Evolutionary conservation across 208 protist species (phyloP), one percentile per base, ranked within the genome.

Genomic region (Trichomonas vaginalis): DNA sequence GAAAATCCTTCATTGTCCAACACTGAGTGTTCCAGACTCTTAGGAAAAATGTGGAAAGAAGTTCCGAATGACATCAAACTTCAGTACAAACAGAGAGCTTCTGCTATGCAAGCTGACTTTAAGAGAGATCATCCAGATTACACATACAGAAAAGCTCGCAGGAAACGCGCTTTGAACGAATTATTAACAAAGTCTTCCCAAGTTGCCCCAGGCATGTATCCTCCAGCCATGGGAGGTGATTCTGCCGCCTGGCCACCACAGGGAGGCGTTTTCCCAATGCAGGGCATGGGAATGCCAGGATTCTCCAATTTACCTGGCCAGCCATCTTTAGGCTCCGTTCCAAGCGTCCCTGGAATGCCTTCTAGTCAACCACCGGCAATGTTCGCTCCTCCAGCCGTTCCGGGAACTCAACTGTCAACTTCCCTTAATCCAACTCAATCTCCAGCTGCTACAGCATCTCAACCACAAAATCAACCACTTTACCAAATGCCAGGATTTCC

Each of bases 1-100:
- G 82, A 88, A 17, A 88, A 88, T 21, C 82, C 82, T 45, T 47
- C 82, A 10, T 8, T 88, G 35, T 88, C 82, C 12, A 88, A 88
- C 17, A 88, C 40, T n/a, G 82, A 88, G 37, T n/a, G 23, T 17
- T 88, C 82, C 2, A 88, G 40, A 32, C 82, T 88, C 2, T 40
- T 88, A 6, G 82, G 82, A 88, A 88, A 88, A 40, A 88, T 88
- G 82, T 88, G 82, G 82, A 88, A 88, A 48, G 82, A 88, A 47
- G 82, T 88, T n/a, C 82, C 82, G 48, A 88, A 47, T 88, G 40
- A 88, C 4, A 45, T n/a, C 23, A 88, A 88, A 88, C 35, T 88
- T n/a, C 40, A 45, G 17, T 88, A 88, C 17, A 88, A 88, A 42
- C 82, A 88, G 32, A 45, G 32, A 23, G 82, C 82, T 9, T 8